Evolutionary conservation across 2,329 filamentous ascomycete genomes (phyloP), one percentile per base, ranked within the genome.

Genomic region (Raffaelea arxii): DNA sequence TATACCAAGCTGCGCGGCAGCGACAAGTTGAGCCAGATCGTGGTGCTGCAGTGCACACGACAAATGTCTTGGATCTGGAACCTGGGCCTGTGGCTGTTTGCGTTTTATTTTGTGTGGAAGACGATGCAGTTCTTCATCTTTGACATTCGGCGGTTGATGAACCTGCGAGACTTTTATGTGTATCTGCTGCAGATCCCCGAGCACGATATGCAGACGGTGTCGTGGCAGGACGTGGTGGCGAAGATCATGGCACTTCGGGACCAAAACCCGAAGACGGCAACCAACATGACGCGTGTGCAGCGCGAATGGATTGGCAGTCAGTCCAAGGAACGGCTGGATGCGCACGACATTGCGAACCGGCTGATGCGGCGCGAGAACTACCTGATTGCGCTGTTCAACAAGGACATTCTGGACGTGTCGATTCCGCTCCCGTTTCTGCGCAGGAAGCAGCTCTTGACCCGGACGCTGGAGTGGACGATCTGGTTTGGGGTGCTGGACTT

Each of bases 321-420:
- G 59, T 94, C 88, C 21, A 94, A 96, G 62, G 88, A 97, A 65
- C 78, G 91, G 51, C 82, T 98, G 55, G 92, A 96, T 64, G 92
- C 92, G 11, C 88, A 96, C 57, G 92, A 96, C 59, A 97, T 98
- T 61, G 92, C 92, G 6, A 98, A 97, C 59, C 80, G 92, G 25
- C 68, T 98, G 40, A 97, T 98, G 92, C 83, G 92, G 49, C 85
- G 87, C 59, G 91, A 96, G 52, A 98, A 98, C 59, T 98, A 96
- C 57, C 77, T 96, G 52, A 96, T 98, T 57, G 92, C 92, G 4
- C 73, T 98, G 57, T 88, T 97, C 67, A 98, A 98, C 70, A 97
- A 98, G 63, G 92, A 97, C 51, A 79, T 97, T 32, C 66, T 98
- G 37, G 83, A 98, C 59, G 71, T 97, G 40, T 89, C 86, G 0